These are phyloP conservation scores for Oryza meridionalis DNA, from an alignment of 176 grass and related monocot genomes.

Conservation along the genomic window DNA sequence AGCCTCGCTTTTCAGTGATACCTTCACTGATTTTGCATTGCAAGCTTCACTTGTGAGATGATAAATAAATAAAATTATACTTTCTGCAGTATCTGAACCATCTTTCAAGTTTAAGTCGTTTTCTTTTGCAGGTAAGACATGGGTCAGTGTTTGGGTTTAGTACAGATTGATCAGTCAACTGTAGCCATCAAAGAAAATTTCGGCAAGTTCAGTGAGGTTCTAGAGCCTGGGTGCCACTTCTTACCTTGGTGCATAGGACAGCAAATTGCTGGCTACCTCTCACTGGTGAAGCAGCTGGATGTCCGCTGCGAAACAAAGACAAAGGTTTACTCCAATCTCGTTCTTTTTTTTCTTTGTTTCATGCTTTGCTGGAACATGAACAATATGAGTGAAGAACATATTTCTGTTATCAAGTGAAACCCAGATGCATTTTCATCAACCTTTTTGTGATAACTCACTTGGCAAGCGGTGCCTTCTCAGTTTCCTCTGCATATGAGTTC, in stretches of 20 bases:
- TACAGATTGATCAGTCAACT: conserved; percentile 72
- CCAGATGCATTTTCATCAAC: not conserved
- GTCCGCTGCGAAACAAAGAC: conserved; percentile 85
- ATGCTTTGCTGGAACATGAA: conserved; percentile 1
- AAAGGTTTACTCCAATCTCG: conserved; percentile 47
- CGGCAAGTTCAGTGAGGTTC: conserved; percentile 59
- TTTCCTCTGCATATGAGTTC: too few relatives aligned
- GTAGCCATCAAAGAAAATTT: conserved; percentile 78
- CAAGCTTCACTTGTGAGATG: not conserved
- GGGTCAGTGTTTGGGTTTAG: conserved; percentile 56
- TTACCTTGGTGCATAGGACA: conserved; percentile 82
- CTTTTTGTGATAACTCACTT: not conserved
- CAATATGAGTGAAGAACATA: not conserved
- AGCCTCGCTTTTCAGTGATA: not conserved
- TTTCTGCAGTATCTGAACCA: not conserved
- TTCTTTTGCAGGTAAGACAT: conserved; percentile 51
- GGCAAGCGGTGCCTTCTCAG: too few relatives aligned
- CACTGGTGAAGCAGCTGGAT: conserved; percentile 71
- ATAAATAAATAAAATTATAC: conserved; percentile 3
- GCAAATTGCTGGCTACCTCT: conserved; percentile 66
- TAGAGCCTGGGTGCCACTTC: conserved; percentile 81
- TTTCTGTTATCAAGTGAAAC: not conserved
- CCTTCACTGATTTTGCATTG: not conserved
- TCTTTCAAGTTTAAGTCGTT: not conserved
- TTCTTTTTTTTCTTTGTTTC: not conserved